These are phyloP conservation scores for Gossypium anomalum DNA, from an alignment of 345 rosid genomes.

Conservation along the genomic window DNA sequence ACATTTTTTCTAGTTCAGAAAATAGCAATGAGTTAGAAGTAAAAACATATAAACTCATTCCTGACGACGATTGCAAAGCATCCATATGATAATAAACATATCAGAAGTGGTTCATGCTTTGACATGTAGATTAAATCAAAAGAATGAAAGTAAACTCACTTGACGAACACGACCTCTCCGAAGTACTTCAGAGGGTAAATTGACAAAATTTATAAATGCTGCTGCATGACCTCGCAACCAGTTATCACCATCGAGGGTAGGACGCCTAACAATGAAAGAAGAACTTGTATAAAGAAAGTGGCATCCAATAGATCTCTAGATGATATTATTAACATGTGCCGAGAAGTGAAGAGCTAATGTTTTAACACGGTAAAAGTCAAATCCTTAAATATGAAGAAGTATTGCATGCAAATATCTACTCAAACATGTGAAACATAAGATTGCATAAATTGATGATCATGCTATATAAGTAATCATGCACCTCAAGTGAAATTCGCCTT, in stretches of 20 bases:
- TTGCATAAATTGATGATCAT: background rate
- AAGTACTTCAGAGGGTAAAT: slow-evolving; percentile 61
- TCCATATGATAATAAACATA: background rate
- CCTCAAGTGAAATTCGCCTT: slow-evolving; percentile 12
- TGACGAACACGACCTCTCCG: slow-evolving; percentile 73
- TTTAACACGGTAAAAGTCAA: background rate
- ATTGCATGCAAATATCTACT: background rate
- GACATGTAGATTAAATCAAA: background rate
- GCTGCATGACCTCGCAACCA: slow-evolving; percentile 99
- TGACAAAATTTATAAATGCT: slow-evolving; percentile 66
- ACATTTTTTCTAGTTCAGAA: slow-evolving; percentile 54
- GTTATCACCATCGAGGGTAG: slow-evolving; percentile 77
- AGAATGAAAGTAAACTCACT: slow-evolving; percentile 28
- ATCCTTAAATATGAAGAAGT: background rate
- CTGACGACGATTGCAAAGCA: background rate
- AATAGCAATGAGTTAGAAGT: slow-evolving; percentile 2
- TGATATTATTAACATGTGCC: background rate
- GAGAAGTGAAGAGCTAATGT: background rate
- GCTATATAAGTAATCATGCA: slow-evolving; percentile 3
- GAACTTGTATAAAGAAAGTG: slow-evolving; percentile 7
- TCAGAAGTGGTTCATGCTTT: background rate
- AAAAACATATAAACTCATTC: background rate
- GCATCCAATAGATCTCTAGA: background rate
- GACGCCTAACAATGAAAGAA: slow-evolving; percentile 47
- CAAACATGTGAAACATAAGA: slow-evolving; percentile 4